A percentile compares a stretch with the other conserved stretches of the same genome.
Conservation (phyloP, 2,329 filamentous ascomycete species). For the Cytospora paraplurivora region DNA sequence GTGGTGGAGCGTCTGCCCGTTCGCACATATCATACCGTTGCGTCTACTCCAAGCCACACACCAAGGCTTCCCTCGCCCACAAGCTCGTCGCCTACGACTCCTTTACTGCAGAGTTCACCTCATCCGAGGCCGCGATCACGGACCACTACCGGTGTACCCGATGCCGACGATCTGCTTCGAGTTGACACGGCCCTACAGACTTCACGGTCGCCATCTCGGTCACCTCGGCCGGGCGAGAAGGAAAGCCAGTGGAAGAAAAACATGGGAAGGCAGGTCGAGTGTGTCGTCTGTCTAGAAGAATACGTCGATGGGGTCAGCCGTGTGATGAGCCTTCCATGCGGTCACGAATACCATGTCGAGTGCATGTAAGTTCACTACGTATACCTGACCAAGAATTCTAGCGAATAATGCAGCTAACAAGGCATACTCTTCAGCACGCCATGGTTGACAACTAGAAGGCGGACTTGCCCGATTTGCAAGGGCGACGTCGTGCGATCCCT, state of each 20-base stretch:
- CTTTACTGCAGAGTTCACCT: slow-evolving; percentile 65
- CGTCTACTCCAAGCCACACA: slow-evolving; percentile 59
- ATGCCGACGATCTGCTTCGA: slow-evolving; percentile 49
- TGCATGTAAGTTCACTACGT: slow-evolving; percentile 79
- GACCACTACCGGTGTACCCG: slow-evolving; percentile 63
- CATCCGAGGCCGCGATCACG: slow-evolving; percentile 64
- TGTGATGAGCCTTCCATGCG: slow-evolving; percentile 96
- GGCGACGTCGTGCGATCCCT: slow-evolving; percentile 84
- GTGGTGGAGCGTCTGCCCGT: slow-evolving; percentile 94
- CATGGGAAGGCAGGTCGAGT: slow-evolving; percentile 75
- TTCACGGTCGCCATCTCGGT: slow-evolving; percentile 39
- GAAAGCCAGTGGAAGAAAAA: slow-evolving; percentile 65
- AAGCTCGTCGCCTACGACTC: slow-evolving; percentile 73
- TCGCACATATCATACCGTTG: slow-evolving; percentile 88
- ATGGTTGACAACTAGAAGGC: slow-evolving; percentile 91
- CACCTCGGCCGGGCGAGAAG: slow-evolving; percentile 48
- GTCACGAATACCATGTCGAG: slow-evolving; percentile 95
- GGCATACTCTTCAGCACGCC: slow-evolving; percentile 66
- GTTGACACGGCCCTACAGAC: slow-evolving; percentile 46
- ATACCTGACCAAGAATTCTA: background rate
- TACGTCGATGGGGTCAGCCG: slow-evolving; percentile 91
- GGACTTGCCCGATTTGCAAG: slow-evolving; percentile 99
- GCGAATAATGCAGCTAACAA: slow-evolving; percentile 32
- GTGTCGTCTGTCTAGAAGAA: slow-evolving; percentile 94
- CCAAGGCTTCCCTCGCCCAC: slow-evolving; percentile 63